These are phyloP conservation scores for Dactylellina sp. DNA, from an alignment of 2,329 filamentous ascomycete species.

Conservation along the genomic window DNA sequence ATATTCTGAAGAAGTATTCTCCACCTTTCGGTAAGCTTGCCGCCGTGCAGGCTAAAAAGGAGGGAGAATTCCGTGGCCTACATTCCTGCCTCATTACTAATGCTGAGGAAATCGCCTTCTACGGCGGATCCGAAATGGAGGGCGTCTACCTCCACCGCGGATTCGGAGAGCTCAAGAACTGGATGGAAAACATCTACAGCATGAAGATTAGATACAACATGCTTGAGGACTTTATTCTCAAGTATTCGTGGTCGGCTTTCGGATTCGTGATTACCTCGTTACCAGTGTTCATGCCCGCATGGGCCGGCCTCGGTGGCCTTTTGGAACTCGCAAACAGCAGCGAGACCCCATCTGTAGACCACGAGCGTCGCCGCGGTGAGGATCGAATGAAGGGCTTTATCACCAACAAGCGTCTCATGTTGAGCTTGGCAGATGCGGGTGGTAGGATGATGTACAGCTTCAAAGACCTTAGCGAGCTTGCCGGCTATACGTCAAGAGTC, in stretches of 20 bases:
- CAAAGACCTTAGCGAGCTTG: constrained; percentile 94
- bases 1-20: constrained; percentile 85
- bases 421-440: constrained; percentile 94
- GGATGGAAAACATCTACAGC: constrained; percentile 99
- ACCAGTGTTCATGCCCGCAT: constrained; percentile 91
- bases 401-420: constrained; percentile 98
- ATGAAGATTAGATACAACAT: constrained; percentile 99
- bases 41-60: constrained; percentile 91
- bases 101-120: constrained; percentile 97
- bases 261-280: constrained; percentile 93
- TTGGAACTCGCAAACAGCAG: constrained; percentile 71
- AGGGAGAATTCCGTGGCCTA: constrained; percentile 92
- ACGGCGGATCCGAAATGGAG: constrained; percentile 94
- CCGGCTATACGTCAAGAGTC: constrained; percentile 93
- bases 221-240: constrained; percentile 96
- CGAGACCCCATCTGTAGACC: constrained; percentile 65
- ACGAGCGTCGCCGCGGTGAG: constrained; percentile 70
- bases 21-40: constrained; percentile 97
- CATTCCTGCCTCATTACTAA: constrained; percentile 93
- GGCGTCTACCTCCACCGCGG: constrained; percentile 90
- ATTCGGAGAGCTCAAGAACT: constrained; percentile 90
- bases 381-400: constrained; percentile 98
- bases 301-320: constrained; percentile 84
- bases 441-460: constrained; percentile 99
- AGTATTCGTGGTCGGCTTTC: constrained; percentile 97